phyloP scores from a whole-genome alignment of 2,329 filamentous ascomycete genomes.

The Ophiocordyceps camponoti-saundersi region DNA sequence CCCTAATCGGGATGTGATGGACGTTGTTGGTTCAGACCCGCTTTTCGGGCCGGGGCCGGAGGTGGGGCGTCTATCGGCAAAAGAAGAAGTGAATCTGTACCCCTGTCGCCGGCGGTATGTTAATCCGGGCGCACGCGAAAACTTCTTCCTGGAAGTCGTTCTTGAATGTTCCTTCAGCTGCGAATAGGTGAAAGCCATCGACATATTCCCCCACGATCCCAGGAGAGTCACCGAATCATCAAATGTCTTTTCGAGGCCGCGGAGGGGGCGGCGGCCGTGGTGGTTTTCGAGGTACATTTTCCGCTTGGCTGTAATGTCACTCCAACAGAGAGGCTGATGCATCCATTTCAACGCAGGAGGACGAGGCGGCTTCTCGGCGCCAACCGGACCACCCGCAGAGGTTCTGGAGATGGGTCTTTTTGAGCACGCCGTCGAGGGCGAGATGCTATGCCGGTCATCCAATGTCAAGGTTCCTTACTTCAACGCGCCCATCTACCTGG shows the following conservation, averaged over 20 bases:
- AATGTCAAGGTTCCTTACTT: slow-evolving; percentile 97
- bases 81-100: neutral
- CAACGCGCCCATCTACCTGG: slow-evolving; percentile 96
- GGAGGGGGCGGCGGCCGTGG: slow-evolving; percentile 7
- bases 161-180: neutral
- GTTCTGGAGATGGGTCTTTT: slow-evolving; percentile 72
- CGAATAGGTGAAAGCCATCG: neutral
- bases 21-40: neutral
- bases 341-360: slow-evolving; percentile 2
- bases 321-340: neutral
- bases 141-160: neutral
- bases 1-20: slow-evolving; percentile 12
- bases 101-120: neutral
- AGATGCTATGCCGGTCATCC: slow-evolving; percentile 91
- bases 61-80: neutral
- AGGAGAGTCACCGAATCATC: neutral
- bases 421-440: slow-evolving; percentile 87
- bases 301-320: neutral
- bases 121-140: neutral
- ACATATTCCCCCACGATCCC: neutral
- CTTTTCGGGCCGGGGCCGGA: neutral
- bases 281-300: slow-evolving; percentile 5
- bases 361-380: slow-evolving; percentile 6
- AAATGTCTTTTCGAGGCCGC: slow-evolving; percentile 8
- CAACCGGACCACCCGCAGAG: slow-evolving; percentile 6